Percentiles rank a stretch among this genome's conserved stretches.
phyloP scores from a whole-genome alignment of 2,329 filamentous ascomycete genomes.

The Paecilomyces formosus region DNA sequence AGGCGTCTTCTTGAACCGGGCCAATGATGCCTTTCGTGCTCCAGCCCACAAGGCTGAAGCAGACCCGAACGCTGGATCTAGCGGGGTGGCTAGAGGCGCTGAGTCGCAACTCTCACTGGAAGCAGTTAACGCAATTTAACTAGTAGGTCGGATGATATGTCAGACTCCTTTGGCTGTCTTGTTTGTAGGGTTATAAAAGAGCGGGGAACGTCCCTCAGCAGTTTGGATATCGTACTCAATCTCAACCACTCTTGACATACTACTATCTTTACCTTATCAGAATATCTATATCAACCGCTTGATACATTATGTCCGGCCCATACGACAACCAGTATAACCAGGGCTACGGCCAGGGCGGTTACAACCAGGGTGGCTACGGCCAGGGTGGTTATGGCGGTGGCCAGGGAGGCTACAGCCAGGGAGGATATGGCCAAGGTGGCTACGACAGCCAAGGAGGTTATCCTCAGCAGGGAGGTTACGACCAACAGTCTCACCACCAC shows the following conservation, averaged over 20 bases:
- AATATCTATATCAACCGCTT: no score
- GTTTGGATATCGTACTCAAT: background rate
- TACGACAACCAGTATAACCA: constrained; percentile 15
- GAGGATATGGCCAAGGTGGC: background rate
- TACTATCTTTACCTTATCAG: background rate
- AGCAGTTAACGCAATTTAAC: background rate
- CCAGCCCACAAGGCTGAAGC: background rate
- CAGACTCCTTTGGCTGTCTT: background rate
- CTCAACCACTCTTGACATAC: background rate
- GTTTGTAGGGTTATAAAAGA: background rate
- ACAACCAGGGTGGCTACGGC: constrained; percentile 8
- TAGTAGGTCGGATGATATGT: background rate
- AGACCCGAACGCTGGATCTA: background rate
- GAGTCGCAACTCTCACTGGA: background rate
- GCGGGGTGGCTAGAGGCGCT: background rate
- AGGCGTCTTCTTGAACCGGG: background rate
- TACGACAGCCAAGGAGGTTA: constrained; percentile 7
- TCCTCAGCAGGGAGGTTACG: constrained; percentile 2
- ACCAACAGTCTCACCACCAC: background rate
- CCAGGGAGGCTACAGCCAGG: constrained; percentile 7
- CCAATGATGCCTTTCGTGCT: background rate
- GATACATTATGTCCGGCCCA: background rate
- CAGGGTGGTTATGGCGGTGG: constrained; percentile 7
- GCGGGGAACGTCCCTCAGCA: background rate
- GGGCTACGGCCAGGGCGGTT: constrained; percentile 9